A percentile compares a stretch with the other conserved stretches of the same genome.
These are phyloP conservation scores for Mariannaea sp. DNA, from an alignment of 2,329 filamentous ascomycete species.

Conservation along the genomic window DNA sequence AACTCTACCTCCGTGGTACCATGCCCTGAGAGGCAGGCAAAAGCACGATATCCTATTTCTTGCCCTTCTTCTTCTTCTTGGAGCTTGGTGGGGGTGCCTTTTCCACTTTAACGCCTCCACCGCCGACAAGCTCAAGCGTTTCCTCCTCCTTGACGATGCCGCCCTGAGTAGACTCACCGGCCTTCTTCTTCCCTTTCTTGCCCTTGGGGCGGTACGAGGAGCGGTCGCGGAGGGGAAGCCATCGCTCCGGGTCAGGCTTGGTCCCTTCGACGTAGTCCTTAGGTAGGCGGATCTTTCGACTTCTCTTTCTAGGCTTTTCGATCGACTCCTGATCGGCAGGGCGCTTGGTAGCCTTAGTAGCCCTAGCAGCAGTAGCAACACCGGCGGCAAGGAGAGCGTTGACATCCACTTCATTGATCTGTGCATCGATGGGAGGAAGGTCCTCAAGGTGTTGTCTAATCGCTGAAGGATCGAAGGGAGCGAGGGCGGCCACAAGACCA, in stretches of 20 bases:
- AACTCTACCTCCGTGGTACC: background rate
- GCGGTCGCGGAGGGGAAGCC: conserved; percentile 88
- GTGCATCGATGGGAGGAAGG: conserved; percentile 65
- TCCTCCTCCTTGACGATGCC: conserved; percentile 77
- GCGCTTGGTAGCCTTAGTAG: conserved; percentile 55
- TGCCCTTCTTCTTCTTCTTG: conserved; percentile 59
- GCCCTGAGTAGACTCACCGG: conserved; percentile 80
- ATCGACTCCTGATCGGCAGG: conserved; percentile 44
- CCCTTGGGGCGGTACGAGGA: conserved; percentile 89
- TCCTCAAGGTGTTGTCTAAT: conserved; percentile 59
- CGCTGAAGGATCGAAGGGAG: conserved; percentile 62
- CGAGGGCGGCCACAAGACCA: conserved; percentile 84
- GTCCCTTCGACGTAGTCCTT: conserved; percentile 78
- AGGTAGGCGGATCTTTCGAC: conserved; percentile 66
- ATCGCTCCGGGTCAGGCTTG: conserved; percentile 86
- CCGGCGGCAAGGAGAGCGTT: conserved; percentile 68
- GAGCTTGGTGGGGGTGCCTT: conserved; percentile 52
- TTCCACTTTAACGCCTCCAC: conserved; percentile 68
- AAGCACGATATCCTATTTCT: conserved; percentile 49
- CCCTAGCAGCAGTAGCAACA: conserved; percentile 52
- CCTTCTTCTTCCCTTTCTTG: conserved; percentile 87
- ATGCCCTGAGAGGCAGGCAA: background rate
- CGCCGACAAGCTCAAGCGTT: conserved; percentile 66
- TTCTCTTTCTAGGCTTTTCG: conserved; percentile 56
- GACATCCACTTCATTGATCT: conserved; percentile 65